phyloP scores from a whole-genome alignment of 768 basidiomycete genomes.

The Boletus vinaceobasis region DNA sequence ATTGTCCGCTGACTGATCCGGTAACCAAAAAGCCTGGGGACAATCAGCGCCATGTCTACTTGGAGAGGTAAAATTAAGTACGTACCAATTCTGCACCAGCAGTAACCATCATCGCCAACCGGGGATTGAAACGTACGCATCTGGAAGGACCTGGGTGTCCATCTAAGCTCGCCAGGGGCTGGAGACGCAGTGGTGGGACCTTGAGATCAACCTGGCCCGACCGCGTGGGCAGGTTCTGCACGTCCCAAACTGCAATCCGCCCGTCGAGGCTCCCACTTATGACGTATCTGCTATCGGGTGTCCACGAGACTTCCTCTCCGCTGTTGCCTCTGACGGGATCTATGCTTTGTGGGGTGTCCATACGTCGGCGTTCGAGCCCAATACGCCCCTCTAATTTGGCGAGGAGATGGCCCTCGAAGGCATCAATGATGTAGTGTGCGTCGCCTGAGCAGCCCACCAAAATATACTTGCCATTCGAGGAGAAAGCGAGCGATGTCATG shows the following conservation, averaged over 20 bases:
- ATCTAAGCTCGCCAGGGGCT: slow-evolving; percentile 53
- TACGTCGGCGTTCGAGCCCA: slow-evolving; percentile 71
- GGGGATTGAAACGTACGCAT: slow-evolving; percentile 88
- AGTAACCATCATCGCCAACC: slow-evolving; percentile 81
- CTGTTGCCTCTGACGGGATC: slow-evolving; percentile 76
- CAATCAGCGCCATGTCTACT: slow-evolving; percentile 6
- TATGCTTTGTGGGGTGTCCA: slow-evolving; percentile 49
- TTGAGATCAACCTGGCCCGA: slow-evolving; percentile 55
- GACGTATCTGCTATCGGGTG: slow-evolving; percentile 89
- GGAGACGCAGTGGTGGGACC: slow-evolving; percentile 47
- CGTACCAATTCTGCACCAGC: slow-evolving; percentile 82
- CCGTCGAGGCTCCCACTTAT: slow-evolving; percentile 85
- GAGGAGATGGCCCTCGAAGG: slow-evolving; percentile 79
- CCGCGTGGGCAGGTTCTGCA: slow-evolving; percentile 55
- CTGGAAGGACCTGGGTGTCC: slow-evolving; percentile 82
- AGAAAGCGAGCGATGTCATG: slow-evolving; percentile 91
- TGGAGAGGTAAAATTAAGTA: slow-evolving; percentile 7
- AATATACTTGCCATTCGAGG: slow-evolving; percentile 84
- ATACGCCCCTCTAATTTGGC: slow-evolving; percentile 83
- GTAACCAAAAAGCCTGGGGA: slow-evolving; percentile 60
- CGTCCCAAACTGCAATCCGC: slow-evolving; percentile 83
- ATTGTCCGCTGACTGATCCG: slow-evolving; percentile 61
- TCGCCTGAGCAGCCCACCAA: slow-evolving; percentile 91
- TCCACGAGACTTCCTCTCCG: slow-evolving; percentile 93
- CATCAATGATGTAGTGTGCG: slow-evolving; percentile 91